Base-by-base conservation (phyloP, 768 basidiomycete species). In the Hydnomerulius pinastri region DNA sequence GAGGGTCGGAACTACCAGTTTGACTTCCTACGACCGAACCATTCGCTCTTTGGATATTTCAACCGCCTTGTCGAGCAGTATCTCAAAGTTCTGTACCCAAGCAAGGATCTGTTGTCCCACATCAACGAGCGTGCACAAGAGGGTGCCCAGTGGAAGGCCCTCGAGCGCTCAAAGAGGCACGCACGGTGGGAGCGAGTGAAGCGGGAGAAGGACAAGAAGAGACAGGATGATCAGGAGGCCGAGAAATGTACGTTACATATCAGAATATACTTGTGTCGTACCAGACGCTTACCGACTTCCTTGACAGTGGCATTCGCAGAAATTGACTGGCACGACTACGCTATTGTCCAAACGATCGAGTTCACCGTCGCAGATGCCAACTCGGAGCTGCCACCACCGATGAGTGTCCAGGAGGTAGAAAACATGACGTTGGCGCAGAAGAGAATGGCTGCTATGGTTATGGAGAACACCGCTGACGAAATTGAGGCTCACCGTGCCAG, bases 241-340 rank as follows among this genome's bases (percentile, higher is more conserved):
- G 93, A 97, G 63, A 78, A 85, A 72, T 79, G 92, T 84, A 65
- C 61, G 90, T 79, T n/a, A 46, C 25, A 18, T 18, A 13, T 2
- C 11, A 4, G 12, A 35, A 35, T 35, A 17, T 17, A 37, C 15
- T 9, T 38, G n/a, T 6, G 17, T n/a, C 13, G 6, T 48, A 12
- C 2, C 17, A 20, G 12, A 37, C 17, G 25, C 49, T 54, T 46
- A 58, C 56, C 25, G 51, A 29, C 47, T 36, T n/a, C 43, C n/a
- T 33, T 50, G 45, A 6, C 53, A 88, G 90, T 85, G 70, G 96
- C 95, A 4, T 95, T 97, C 63, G 92, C 93, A 37, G 92, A 95
- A 65, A 98, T 99, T 59, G 97, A 99, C 65, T 99, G 97, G 97
- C 93, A 99, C 63, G 97, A 98, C 66, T 98, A 97, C 72, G 92